phyloP scores from a whole-genome alignment of 352 stramenopile species.

The Phytophthora ohioensis region DNA sequence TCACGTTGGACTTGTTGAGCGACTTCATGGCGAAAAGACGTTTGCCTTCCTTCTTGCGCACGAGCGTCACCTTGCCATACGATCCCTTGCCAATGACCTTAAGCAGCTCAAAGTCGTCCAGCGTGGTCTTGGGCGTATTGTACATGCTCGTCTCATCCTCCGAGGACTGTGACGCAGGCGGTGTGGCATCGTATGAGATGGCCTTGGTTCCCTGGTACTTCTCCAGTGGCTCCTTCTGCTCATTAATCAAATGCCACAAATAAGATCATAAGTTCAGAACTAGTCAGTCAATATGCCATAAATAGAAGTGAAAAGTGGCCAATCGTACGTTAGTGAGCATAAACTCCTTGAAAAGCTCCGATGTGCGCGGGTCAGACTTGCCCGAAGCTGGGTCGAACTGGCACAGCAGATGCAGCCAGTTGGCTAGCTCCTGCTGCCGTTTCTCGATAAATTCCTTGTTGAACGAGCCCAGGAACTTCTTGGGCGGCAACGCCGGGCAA shows the following conservation, averaged over 20 bases:
- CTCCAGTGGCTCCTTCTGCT: conserved; percentile 81
- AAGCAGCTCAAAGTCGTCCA: conserved; percentile 94
- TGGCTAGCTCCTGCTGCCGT: conserved; percentile 87
- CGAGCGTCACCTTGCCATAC: conserved; percentile 93
- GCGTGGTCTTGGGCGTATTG: conserved; percentile 89
- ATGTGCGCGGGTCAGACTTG: conserved; percentile 70
- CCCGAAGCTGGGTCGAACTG: conserved; percentile 71
- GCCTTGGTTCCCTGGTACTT: conserved; percentile 51
- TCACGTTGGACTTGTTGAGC: conserved; percentile 92
- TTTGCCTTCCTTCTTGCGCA: conserved; percentile 85
- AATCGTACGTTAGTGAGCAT: conserved; percentile 75
- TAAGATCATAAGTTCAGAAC: conserved; percentile 6
- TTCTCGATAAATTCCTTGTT: conserved; percentile 93
- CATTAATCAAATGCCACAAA: conserved; percentile 15
- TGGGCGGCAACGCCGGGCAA: conserved; percentile 82
- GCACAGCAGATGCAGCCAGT: conserved; percentile 88
- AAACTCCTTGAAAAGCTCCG: conserved; percentile 83
- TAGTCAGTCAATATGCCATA: conserved; percentile 11
- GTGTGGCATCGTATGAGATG: conserved; percentile 52
- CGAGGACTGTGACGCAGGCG: conserved; percentile 41
- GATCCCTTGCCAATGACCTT: conserved; percentile 94
- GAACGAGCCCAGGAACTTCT: conserved; percentile 91
- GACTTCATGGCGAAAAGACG: conserved; percentile 89
- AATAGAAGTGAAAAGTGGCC: conserved; percentile 3
- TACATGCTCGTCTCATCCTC: conserved; percentile 65